These are phyloP conservation scores for Neurospora intermedia DNA, from an alignment of 495 filamentous ascomycete species.

Conservation along the genomic window DNA sequence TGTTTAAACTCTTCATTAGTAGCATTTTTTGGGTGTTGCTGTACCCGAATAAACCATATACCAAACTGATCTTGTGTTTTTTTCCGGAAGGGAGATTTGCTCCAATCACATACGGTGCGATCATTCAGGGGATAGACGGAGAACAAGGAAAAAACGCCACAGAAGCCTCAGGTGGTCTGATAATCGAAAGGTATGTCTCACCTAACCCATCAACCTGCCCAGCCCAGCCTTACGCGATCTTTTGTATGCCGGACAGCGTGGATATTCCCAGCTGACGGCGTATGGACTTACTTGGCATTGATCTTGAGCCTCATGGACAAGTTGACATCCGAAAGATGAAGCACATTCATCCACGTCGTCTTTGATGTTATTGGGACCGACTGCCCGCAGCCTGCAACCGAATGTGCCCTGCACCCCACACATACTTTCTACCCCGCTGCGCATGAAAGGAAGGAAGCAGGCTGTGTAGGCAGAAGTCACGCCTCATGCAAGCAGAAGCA, in stretches of 20 bases:
- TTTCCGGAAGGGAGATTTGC: not conserved
- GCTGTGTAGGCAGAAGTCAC: not conserved
- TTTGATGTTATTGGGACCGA: not conserved
- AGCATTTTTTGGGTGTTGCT: not conserved
- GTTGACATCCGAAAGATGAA: not conserved
- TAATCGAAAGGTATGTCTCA: not conserved
- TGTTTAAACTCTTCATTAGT: not conserved
- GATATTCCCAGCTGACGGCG: not conserved
- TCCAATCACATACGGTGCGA: not conserved
- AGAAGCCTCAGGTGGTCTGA: not conserved
- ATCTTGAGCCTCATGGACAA: not conserved
- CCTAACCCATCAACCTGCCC: not conserved
- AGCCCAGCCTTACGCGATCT: not conserved
- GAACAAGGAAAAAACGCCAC: not conserved
- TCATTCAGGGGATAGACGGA: not conserved
- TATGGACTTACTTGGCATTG: not conserved
- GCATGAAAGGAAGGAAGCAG: not conserved
- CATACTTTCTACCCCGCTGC: not conserved
- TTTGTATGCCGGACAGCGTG: not conserved
- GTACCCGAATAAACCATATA: not conserved
- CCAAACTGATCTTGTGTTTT: not conserved
- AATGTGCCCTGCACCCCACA: not conserved
- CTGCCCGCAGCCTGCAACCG: not conserved
- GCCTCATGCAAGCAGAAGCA: not conserved
- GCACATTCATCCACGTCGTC: not conserved